Base-by-base conservation (phyloP, 306 rosid genomes). In the Casuarina cunninghamiana region DNA sequence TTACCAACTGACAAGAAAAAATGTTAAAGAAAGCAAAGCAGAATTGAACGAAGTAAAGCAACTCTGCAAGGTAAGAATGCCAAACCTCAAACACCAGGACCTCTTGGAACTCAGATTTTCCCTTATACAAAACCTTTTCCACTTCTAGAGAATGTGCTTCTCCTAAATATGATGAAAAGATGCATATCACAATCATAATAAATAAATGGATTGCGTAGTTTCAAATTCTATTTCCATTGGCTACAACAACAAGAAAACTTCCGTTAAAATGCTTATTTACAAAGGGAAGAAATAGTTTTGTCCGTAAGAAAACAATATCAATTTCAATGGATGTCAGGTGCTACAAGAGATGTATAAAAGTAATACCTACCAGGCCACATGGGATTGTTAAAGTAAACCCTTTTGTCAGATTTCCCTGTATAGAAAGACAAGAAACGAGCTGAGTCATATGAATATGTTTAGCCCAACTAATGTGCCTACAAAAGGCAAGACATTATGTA, bases 291-390 rank as follows among this genome's bases (percentile, higher is more conserved):
- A 54, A n/a, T 17, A 0, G 35, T 26, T 55, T 26, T 19, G 19
- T 55, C 37, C 10, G 62, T 55, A 55, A 55, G 62, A 19, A 17
- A 17, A 55, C 37, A 55, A 55, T 19, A 57, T 57, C 10, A 17
- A 17, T 44, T 44, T 44, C 8, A 39, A 58, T 58, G 16, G 9
- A 21, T 58, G 65, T 7, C 45, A 83, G 3, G 69, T 21, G 53
- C 43, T 19, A 62, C 7, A 53, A 38, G 74, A 65, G 43, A 26
- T 10, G 53, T 53, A 72, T 10, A 38, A 53, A 53, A 72, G 63
- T 44, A 57, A 72, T 57, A 75, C 87, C 38, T 83, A 96, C 99
- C 99, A 17, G 96, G 97, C 98, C 99, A 96, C 99, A 96, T 91
- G 5, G 98, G 99, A 78, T 93, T 96, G 98, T 96, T 93, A 89